Percentiles rank a stretch among this genome's conserved stretches.
These are phyloP conservation scores for Trapa bicornis DNA, from an alignment of 345 rosid genomes.

Conservation along the genomic window DNA sequence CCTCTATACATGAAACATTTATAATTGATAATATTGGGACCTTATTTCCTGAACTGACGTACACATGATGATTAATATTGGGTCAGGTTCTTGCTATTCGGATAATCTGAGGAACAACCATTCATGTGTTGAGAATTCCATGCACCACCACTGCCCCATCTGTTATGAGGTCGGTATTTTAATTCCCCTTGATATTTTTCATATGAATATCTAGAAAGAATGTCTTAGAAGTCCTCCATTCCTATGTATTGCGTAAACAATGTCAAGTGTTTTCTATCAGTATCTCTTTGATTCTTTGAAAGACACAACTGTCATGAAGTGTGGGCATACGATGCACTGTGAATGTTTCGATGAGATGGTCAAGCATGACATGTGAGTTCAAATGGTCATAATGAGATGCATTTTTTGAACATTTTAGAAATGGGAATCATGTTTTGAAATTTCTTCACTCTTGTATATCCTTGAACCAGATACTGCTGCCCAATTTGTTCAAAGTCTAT, in stretches of 20 bases:
- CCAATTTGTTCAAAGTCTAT: constrained; percentile 89
- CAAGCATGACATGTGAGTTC: constrained; percentile 64
- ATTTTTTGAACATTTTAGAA: neutral
- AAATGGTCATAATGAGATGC: constrained; percentile 1
- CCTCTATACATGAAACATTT: too few species aligned
- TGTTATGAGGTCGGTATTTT: constrained; percentile 31
- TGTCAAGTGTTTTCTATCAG: constrained; percentile 19
- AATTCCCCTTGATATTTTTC: neutral
- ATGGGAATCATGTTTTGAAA: neutral
- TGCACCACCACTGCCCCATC: too few species aligned
- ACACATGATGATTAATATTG: too few species aligned
- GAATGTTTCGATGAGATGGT: constrained; percentile 82
- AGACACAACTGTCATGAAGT: constrained; percentile 85
- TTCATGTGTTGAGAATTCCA: too few species aligned
- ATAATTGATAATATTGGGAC: too few species aligned
- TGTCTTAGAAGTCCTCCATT: constrained; percentile 1
- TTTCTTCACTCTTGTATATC: neutral
- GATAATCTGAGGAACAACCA: too few species aligned
- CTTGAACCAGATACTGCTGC: constrained; percentile 52
- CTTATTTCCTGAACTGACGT: too few species aligned
- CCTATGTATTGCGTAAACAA: neutral
- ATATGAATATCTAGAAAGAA: neutral
- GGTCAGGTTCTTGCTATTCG: too few species aligned
- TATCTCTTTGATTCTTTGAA: constrained; percentile 88
- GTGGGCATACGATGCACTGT: constrained; percentile 93